These are phyloP conservation scores for Hemileccinum rubropunctum DNA, from an alignment of 768 basidiomycete genomes.

Conservation along the genomic window DNA sequence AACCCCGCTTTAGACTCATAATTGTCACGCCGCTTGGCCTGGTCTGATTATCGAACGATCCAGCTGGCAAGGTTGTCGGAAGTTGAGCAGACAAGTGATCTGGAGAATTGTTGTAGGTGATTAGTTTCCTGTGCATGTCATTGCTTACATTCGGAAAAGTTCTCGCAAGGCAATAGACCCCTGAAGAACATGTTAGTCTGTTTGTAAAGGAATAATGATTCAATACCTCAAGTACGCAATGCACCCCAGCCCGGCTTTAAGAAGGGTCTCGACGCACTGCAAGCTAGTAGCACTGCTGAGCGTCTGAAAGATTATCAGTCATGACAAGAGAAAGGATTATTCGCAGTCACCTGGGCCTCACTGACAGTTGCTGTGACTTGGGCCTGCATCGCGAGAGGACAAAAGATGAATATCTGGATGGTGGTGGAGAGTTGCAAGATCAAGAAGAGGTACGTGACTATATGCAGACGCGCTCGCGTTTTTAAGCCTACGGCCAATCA, in stretches of 20 bases:
- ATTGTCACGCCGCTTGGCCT: slow-evolving; percentile 64
- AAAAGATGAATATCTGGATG: no score
- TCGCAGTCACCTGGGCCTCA: slow-evolving; percentile 24
- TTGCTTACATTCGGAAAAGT: slow-evolving; percentile 62
- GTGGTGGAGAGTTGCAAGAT: not conserved
- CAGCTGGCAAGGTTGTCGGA: slow-evolving; percentile 30
- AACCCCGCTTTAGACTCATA: slow-evolving; percentile 70
- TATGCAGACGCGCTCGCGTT: slow-evolving; percentile 14
- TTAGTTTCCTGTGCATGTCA: not conserved
- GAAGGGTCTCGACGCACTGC: slow-evolving; percentile 66
- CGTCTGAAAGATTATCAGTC: slow-evolving; percentile 32
- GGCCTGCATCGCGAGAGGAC: slow-evolving; percentile 27
- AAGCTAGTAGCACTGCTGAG: slow-evolving; percentile 61
- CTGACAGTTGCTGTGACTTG: slow-evolving; percentile 16
- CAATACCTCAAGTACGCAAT: slow-evolving; percentile 71
- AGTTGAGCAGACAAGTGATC: slow-evolving; percentile 31
- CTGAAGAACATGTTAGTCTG: slow-evolving; percentile 35
- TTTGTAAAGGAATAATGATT: not conserved
- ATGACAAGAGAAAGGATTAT: not conserved
- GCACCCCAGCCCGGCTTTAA: slow-evolving; percentile 71
- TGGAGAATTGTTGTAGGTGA: slow-evolving; percentile 1
- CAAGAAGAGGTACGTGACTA: not conserved
- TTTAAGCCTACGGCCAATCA: slow-evolving; percentile 14
- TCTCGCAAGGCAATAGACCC: slow-evolving; percentile 75
- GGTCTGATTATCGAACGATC: slow-evolving; percentile 38